Conservation (phyloP, 2,329 filamentous ascomycete species). For the Fusarium virguliforme region DNA sequence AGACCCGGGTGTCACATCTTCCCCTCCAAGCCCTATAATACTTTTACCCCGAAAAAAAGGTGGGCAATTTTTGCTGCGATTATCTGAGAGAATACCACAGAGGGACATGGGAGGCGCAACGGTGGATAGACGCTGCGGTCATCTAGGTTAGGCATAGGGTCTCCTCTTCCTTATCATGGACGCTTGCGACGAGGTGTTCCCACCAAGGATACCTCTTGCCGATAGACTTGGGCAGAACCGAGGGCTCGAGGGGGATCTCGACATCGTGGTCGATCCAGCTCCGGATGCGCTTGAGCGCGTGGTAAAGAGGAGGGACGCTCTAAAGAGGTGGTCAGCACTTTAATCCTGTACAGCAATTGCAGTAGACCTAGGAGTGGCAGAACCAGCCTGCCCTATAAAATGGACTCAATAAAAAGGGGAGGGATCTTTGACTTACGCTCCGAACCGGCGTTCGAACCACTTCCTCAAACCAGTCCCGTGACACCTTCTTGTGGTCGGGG, state of each 20-base stretch:
- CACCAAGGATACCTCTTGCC: slow-evolving; percentile 58
- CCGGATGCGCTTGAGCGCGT: slow-evolving; percentile 56
- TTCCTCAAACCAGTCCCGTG: slow-evolving; percentile 56
- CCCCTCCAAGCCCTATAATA: slow-evolving; percentile 36
- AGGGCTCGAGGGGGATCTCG: slow-evolving; percentile 30
- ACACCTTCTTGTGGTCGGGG: slow-evolving; percentile 51
- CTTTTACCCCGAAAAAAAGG: slow-evolving; percentile 47
- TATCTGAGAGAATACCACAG: slow-evolving; percentile 38
- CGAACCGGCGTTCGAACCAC: slow-evolving; percentile 58
- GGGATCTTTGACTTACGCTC: slow-evolving; percentile 56
- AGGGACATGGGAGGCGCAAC: slow-evolving; percentile 27
- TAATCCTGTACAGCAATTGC: slow-evolving; percentile 42
- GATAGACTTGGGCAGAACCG: slow-evolving; percentile 46
- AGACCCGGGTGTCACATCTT: slow-evolving; percentile 27
- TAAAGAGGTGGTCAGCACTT: slow-evolving; percentile 47
- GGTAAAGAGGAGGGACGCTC: slow-evolving; percentile 60
- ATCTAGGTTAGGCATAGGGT: slow-evolving; percentile 59
- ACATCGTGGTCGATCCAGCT: slow-evolving; percentile 55
- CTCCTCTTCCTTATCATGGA: slow-evolving; percentile 55
- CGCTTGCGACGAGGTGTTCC: slow-evolving; percentile 57
- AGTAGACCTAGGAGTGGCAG: slow-evolving; percentile 37
- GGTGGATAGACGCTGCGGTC: slow-evolving; percentile 37
- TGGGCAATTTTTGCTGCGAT: slow-evolving; percentile 49
- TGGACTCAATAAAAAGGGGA: slow-evolving; percentile 24
- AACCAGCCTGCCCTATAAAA: slow-evolving; percentile 44